Evolutionary conservation across 306 rosid genomes (phyloP).

Genomic region (Cicer bijugum): DNA sequence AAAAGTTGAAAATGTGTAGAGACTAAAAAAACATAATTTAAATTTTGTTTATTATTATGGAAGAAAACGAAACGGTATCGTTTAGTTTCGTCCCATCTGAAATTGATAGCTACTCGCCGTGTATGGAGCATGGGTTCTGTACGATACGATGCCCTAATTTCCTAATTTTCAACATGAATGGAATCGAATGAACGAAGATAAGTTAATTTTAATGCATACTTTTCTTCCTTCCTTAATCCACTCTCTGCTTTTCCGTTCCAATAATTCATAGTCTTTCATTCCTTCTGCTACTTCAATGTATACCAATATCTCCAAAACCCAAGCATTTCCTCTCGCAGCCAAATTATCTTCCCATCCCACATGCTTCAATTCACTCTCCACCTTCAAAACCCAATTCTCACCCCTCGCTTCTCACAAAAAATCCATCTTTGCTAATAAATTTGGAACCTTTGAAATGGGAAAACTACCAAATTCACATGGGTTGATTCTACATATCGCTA

Average conservation of each 20-base stretch:
- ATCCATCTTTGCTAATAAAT: slow-evolving; percentile 45
- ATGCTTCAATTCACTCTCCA: slow-evolving; percentile 50
- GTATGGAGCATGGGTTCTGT: not conserved
- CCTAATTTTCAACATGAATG: not conserved
- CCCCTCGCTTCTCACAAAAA: slow-evolving; percentile 48
- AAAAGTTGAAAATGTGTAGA: too few relatives aligned
- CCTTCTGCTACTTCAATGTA: slow-evolving; percentile 52
- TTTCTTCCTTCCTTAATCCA: not conserved
- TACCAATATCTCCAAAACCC: slow-evolving; percentile 59
- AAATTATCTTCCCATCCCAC: slow-evolving; percentile 63
- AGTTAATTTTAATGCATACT: slow-evolving; percentile 8
- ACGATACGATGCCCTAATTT: slow-evolving; percentile 37
- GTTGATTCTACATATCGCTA: slow-evolving; percentile 47
- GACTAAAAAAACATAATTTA: too few relatives aligned
- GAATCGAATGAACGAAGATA: slow-evolving; percentile 37
- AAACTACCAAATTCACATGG: slow-evolving; percentile 39
- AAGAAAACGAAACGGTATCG: not conserved
- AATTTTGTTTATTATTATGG: too few relatives aligned
- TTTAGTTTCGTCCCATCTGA: not conserved
- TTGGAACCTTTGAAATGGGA: slow-evolving; percentile 40
- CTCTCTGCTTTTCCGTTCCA: not conserved
- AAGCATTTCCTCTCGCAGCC: slow-evolving; percentile 63
- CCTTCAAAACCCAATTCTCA: slow-evolving; percentile 51
- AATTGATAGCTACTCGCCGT: not conserved
- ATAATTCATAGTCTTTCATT: slow-evolving; percentile 27